Evolutionary conservation across 2,329 filamentous ascomycete genomes (phyloP).

Genomic region (Claviceps fusiformis): DNA sequence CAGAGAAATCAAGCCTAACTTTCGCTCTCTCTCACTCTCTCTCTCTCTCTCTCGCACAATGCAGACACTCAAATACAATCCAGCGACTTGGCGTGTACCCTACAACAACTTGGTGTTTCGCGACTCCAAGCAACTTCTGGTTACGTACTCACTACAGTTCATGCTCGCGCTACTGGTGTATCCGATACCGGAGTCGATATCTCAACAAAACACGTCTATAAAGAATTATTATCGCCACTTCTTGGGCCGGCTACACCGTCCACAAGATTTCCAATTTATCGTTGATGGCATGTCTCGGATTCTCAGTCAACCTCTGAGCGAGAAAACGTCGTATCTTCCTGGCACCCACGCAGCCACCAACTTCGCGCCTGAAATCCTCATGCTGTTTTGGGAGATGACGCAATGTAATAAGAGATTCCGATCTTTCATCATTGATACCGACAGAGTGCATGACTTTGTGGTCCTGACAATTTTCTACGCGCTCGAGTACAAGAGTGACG

Average conservation of each 20-base stretch:
- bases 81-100: slow-evolving; percentile 82
- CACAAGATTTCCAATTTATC: slow-evolving; percentile 95
- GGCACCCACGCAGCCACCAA: slow-evolving; percentile 67
- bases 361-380: slow-evolving; percentile 89
- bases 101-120: slow-evolving; percentile 89
- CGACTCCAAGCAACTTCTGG: slow-evolving; percentile 77
- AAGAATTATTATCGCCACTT: slow-evolving; percentile 95
- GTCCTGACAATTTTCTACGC: slow-evolving; percentile 86
- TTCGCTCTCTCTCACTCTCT: slow-evolving; percentile 56
- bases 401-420: slow-evolving; percentile 97
- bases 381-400: slow-evolving; percentile 93
- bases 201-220: slow-evolving; percentile 41
- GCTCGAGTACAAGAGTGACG: slow-evolving; percentile 73
- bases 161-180: slow-evolving; percentile 78
- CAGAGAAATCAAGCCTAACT: background rate
- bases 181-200: slow-evolving; percentile 67
- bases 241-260: slow-evolving; percentile 74
- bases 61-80: slow-evolving; percentile 88
- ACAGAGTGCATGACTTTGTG: slow-evolving; percentile 83
- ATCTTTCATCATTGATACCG: slow-evolving; percentile 92
- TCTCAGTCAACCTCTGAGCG: slow-evolving; percentile 81
- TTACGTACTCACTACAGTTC: slow-evolving; percentile 84
- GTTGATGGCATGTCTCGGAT: slow-evolving; percentile 90
- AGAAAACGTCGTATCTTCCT: slow-evolving; percentile 76
- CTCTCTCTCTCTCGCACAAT: slow-evolving; percentile 48